Percentiles rank a stretch among this genome's conserved stretches.
Conservation (phyloP, 148 eudicot species). For the Diospyros kaki region DNA sequence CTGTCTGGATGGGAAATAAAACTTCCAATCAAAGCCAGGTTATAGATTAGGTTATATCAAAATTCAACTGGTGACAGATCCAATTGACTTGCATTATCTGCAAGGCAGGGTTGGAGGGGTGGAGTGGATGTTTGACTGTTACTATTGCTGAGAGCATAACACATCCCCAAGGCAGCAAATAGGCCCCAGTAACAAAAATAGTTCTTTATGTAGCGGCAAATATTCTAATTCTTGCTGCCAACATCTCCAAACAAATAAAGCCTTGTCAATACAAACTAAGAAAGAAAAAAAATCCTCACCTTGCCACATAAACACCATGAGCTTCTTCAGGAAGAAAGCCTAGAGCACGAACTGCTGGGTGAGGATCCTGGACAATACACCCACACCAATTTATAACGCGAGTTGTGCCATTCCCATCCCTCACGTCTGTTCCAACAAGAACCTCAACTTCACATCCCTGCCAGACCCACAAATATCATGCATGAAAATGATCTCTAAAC, state of each 20-base stretch:
- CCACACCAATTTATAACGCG: constrained; percentile 95
- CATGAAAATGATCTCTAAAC: background rate
- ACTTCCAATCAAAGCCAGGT: too few relatives aligned
- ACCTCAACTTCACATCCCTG: constrained; percentile 87
- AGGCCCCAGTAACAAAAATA: background rate
- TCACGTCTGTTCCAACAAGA: constrained; percentile 81
- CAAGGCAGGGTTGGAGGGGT: background rate
- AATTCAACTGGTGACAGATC: background rate
- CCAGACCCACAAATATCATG: constrained; percentile 14
- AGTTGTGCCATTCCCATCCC: constrained; percentile 88
- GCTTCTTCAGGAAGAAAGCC: constrained; percentile 96
- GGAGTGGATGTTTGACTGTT: too few relatives aligned
- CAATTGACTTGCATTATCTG: background rate
- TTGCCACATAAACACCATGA: constrained; percentile 92
- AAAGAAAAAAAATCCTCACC: constrained; percentile 29
- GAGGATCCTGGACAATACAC: constrained; percentile 88
- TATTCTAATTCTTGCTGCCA: background rate
- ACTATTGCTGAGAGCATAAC: too few relatives aligned
- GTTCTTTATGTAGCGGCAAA: background rate
- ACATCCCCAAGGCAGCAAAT: background rate
- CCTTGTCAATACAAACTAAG: background rate
- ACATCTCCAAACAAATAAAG: background rate
- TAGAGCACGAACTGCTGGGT: constrained; percentile 90
- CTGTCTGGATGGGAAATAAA: too few relatives aligned
- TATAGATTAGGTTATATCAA: background rate